phyloP scores from a whole-genome alignment of 257 asterid genomes.

The Przewalskia tangutica region DNA sequence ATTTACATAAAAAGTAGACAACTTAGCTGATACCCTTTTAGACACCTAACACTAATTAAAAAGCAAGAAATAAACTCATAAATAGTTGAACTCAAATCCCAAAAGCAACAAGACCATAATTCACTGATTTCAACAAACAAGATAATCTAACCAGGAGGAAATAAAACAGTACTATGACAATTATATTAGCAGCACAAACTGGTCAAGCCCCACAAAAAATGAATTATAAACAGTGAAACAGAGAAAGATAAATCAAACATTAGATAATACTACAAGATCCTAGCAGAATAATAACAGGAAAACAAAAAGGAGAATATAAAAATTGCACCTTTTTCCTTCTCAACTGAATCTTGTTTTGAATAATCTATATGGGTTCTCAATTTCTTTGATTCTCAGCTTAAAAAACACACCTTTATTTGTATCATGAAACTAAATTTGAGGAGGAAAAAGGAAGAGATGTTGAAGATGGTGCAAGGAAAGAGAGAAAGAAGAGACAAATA shows the following conservation, averaged over 20 bases:
- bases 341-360: not conserved
- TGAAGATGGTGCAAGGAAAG: conserved; percentile 19
- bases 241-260: too few relatives aligned
- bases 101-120: not conserved
- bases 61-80: not conserved
- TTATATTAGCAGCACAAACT: not conserved
- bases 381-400: not conserved
- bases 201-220: not conserved
- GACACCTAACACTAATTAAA: not conserved
- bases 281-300: not conserved
- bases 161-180: not conserved
- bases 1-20: not conserved
- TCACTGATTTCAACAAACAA: not conserved
- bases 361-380: not conserved
- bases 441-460: not conserved
- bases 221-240: not conserved
- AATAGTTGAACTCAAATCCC: not conserved
- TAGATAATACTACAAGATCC: too few relatives aligned
- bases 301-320: not conserved
- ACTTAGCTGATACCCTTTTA: not conserved
- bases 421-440: not conserved
- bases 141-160: not conserved
- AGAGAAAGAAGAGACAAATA: not conserved
- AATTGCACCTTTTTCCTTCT: not conserved
- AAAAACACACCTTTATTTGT: not conserved